phyloP scores from a whole-genome alignment of 257 asterid species.

The Linderniella brevidens region DNA sequence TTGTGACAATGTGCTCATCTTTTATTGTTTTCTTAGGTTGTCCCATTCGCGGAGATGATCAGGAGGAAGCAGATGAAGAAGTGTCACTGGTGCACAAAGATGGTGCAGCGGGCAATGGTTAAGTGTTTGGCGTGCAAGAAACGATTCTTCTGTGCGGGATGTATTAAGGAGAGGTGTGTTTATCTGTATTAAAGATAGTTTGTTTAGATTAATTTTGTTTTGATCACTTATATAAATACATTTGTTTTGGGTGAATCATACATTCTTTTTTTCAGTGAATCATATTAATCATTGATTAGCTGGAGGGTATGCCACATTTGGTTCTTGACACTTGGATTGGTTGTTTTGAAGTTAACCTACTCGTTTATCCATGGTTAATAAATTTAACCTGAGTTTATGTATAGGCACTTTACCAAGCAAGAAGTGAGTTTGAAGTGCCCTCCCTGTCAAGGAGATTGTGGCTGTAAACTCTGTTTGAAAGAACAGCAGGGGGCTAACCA shows the following conservation, averaged over 20 bases:
- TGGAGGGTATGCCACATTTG: too few species aligned
- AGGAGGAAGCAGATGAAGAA: slow-evolving; percentile 49
- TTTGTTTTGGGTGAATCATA: too few species aligned
- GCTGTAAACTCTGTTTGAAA: slow-evolving; percentile 55
- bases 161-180: slow-evolving; percentile 62
- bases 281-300: too few species aligned
- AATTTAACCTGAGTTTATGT: slow-evolving; percentile 10
- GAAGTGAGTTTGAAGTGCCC: slow-evolving; percentile 69
- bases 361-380: too few species aligned
- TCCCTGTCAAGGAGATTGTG: slow-evolving; percentile 57
- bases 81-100: slow-evolving; percentile 88
- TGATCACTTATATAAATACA: too few species aligned
- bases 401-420: slow-evolving; percentile 54
- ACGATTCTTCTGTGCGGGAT: slow-evolving; percentile 60
- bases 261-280: too few species aligned
- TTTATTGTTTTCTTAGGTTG: slow-evolving; percentile 37
- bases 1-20: neutral
- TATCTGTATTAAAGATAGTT: too few species aligned
- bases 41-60: slow-evolving; percentile 42
- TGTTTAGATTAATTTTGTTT: too few species aligned
- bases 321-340: too few species aligned
- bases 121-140: slow-evolving; percentile 71
- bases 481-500: slow-evolving; percentile 19
- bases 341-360: too few species aligned
- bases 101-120: slow-evolving; percentile 29